Evolutionary conservation across 225 moss, liverwort and hornwort genomes (phyloP), one percentile per base, ranked within the genome.

Genomic region (Thuidium tamariscinum): DNA sequence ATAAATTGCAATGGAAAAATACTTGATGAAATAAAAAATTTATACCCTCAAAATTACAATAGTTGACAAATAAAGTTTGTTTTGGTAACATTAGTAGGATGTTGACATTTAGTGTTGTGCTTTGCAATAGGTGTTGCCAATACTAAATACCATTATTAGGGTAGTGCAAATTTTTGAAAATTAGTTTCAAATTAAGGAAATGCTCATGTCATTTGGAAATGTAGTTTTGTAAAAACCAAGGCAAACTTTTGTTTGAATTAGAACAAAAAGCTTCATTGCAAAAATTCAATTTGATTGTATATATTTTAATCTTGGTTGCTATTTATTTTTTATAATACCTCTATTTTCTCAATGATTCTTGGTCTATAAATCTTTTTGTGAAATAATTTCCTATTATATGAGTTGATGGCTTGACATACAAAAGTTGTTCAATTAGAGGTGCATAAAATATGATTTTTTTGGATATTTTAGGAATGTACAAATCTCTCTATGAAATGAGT

Each of bases 191-290:
- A 32, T 7, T 17, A 46, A 7, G 7, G 1, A 73, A 19, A 49
- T 18, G 48, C 19, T 48, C 2, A 73, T 12, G 48, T 19, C 0
- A 0, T 46, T 30, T 46, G 17, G 2, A 17, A 46, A 44, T 46
- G 10, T 0, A 11, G 0, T 46, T 46, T 18, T 19, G 18, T 7
- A 73, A 48, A 4, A 5, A 32, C 11, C 48, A 30, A 72, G 1
- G 11, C 4, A 73, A 48, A 18, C 1, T 72, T 48, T 73, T 4
- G 10, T 32, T 48, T 72, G 30, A 72, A 11, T 18, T 46, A 6
- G 30, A 48, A 11, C 6, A 46, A 6, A 44, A 29, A 44, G 0
- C 6, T 71, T 17, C 9, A 30, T 72, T 48, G 11, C 18, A 17
- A 18, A 46, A 46, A 16, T 27, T 17, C 29, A 44, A 30, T 16